Evolutionary conservation across 2,329 filamentous ascomycete species (phyloP).

Genomic region (Venturia nashicola): DNA sequence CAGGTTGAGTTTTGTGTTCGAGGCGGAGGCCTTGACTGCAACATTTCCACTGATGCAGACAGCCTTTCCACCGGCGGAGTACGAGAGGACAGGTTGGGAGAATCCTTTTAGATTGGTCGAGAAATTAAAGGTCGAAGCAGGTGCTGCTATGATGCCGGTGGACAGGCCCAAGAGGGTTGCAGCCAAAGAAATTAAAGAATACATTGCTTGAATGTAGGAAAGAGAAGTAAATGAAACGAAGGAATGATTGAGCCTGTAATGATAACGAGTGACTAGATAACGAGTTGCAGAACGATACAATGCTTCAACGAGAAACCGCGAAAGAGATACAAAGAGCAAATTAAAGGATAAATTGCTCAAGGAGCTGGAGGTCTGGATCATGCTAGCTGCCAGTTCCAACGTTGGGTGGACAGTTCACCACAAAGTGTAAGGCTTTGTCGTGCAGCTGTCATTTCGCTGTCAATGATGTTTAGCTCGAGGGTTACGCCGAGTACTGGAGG

Average conservation of each 20-base stretch:
- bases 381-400: not conserved
- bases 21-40: not conserved
- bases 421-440: not conserved
- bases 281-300: too few species aligned
- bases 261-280: not conserved
- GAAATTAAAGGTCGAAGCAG: not conserved
- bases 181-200: not conserved
- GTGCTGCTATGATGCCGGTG: not conserved
- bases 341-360: not conserved
- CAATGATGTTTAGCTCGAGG: not conserved
- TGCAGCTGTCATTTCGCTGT: not conserved
- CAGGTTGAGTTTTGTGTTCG: not conserved
- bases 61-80: slow-evolving; percentile 2
- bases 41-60: not conserved
- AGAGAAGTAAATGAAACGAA: not conserved
- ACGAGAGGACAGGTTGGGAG: not conserved
- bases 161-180: not conserved
- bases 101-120: not conserved
- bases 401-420: not conserved
- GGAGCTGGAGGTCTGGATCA: not conserved
- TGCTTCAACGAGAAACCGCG: not conserved
- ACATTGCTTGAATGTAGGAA: not conserved
- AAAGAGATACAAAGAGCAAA: not conserved
- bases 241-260: not conserved
- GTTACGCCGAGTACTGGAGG: not conserved